Evolutionary conservation across 352 stramenopile genomes (phyloP), one percentile per base, ranked within the genome.

Genomic region (Globisporangium cederbergense): DNA sequence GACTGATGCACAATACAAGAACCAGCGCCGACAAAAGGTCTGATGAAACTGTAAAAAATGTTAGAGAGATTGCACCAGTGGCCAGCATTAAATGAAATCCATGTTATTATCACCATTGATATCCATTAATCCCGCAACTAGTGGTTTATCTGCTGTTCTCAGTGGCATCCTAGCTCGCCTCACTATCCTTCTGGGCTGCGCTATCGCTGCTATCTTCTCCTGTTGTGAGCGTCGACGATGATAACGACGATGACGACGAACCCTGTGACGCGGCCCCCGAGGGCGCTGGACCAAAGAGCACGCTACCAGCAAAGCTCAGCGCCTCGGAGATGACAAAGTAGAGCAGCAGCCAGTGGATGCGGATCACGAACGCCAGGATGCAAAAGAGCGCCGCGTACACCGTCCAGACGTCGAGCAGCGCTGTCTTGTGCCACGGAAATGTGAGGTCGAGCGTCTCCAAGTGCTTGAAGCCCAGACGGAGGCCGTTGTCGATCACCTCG

Each of bases 401-500:
- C 3, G 84, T 84, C 79, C 81, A 92, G 4, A 95, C 86, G 59
- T 95, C 86, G 1, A 95, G 76, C 64, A 95, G 74, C 25, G 79
- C 82, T 0, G 74, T 79, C 60, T 90, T 91, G 70, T 95, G 86
- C 86, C 86, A 95, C 11, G 86, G 83, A 20, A 76, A 62, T 45
- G 70, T 73, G 53, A 92, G 62, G 55, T 93, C 86, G 14, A 90
- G 64, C 3, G 86, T 91, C 22, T 81, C 80, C 9, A 95, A 45
- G 71, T 95, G 84, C 40, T 68, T 62, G 51, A 74, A 79, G 18
- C 86, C 86, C 6, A 86, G 54, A 16, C 78, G 81, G 14, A 95
- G 68, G 9, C 73, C 75, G 30, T 78, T 72, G 52, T 92, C 83
- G 34, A 95, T 87, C 36, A 95, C 69, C 25, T 87, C 72, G 42